These are phyloP conservation scores for Nemania abortiva DNA, from an alignment of 2,329 filamentous ascomycete species.

Conservation along the genomic window DNA sequence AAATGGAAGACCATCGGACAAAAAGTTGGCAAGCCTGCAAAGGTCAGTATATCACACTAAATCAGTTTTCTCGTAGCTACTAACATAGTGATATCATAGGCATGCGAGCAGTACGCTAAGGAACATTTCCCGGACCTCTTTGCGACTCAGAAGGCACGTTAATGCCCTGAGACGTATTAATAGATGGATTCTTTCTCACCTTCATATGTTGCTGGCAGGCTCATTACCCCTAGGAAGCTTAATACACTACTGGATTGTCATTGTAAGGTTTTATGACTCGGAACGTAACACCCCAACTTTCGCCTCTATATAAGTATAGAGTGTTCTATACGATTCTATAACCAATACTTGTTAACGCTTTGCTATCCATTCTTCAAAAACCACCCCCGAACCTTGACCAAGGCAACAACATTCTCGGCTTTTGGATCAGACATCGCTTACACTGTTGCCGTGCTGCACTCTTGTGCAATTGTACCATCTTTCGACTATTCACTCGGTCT, in stretches of 20 bases:
- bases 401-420: no score
- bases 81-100: constrained; percentile 59
- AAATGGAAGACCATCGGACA: constrained; percentile 98
- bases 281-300: constrained; percentile 15
- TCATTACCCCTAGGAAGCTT: constrained; percentile 25
- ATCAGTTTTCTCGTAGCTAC: constrained; percentile 14
- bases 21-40: constrained; percentile 97
- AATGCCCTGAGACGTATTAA: constrained; percentile 20
- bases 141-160: constrained; percentile 48
- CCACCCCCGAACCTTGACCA: not conserved
- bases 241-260: constrained; percentile 27
- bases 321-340: constrained; percentile 7
- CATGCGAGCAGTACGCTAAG: constrained; percentile 93
- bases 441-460: not conserved
- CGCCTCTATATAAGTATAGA: constrained; percentile 27
- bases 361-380: not conserved
- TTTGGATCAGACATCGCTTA: constrained; percentile 16
- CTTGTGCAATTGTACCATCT: constrained; percentile 11
- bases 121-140: constrained; percentile 80
- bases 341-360: not conserved
- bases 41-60: constrained; percentile 66
- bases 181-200: constrained; percentile 3
- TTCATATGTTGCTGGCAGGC: constrained; percentile 4
- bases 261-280: constrained; percentile 5
- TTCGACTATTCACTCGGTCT: not conserved